Percentiles rank a stretch among this genome's conserved stretches.
Conservation (phyloP, 2,329 filamentous ascomycete species). For the Calonectria ilicicola region DNA sequence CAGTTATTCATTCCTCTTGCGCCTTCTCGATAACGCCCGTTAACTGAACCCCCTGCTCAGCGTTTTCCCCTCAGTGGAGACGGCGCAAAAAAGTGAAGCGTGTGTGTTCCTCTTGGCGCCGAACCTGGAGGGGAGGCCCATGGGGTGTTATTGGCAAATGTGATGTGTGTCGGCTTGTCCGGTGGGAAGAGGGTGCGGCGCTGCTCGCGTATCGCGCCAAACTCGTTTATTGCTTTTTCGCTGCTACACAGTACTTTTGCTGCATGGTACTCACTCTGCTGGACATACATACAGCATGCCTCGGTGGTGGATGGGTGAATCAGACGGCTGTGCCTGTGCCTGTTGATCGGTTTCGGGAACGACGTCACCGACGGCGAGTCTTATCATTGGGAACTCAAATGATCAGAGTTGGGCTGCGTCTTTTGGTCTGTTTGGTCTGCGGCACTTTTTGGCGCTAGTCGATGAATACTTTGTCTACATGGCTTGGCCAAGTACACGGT, state of each 20-base stretch:
- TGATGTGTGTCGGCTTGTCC: background rate
- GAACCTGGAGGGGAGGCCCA: background rate
- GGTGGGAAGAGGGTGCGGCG: background rate
- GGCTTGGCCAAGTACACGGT: background rate
- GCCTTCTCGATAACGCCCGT: conserved; percentile 24
- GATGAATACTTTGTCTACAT: background rate
- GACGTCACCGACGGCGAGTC: conserved; percentile 4
- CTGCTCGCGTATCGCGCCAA: conserved; percentile 35
- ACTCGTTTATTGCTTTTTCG: conserved; percentile 5
- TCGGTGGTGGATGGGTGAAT: background rate
- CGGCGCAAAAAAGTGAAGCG: background rate
- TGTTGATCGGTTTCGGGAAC: conserved; percentile 11
- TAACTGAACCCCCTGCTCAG: background rate
- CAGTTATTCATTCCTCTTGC: conserved; percentile 8
- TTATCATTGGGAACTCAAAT: conserved; percentile 8
- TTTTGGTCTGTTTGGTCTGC: background rate
- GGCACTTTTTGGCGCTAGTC: background rate
- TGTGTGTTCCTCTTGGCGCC: background rate
- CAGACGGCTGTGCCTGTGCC: conserved; percentile 15
- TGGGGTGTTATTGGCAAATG: conserved; percentile 32
- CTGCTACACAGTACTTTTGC: too few species aligned
- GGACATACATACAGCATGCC: too few species aligned
- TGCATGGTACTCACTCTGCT: too few species aligned
- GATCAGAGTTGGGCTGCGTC: background rate
- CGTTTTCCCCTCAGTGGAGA: conserved; percentile 12